Evolutionary conservation across 352 stramenopile genomes (phyloP).

Genomic region (Phytophthora ramorum): DNA sequence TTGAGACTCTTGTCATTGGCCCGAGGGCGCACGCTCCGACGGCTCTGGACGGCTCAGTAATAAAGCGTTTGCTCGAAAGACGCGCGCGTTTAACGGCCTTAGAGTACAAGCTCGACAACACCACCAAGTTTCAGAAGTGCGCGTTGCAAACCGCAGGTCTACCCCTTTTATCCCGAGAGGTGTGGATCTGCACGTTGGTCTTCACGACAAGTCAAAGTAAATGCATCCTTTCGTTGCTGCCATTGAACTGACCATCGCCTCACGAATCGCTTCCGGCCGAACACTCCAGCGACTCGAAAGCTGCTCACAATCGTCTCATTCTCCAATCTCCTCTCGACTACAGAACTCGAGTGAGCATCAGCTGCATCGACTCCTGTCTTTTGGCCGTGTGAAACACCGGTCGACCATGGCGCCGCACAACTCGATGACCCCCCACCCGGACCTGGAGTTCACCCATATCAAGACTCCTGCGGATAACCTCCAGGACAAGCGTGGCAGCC

Average conservation of each 20-base stretch:
- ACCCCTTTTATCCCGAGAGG: slow-evolving; percentile 4
- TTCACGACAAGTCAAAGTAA: not conserved
- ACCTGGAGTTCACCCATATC: slow-evolving; percentile 24
- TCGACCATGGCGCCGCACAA: slow-evolving; percentile 14
- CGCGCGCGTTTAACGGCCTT: not conserved
- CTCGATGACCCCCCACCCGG: slow-evolving; percentile 20
- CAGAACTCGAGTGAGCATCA: slow-evolving; percentile 5
- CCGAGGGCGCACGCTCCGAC: slow-evolving; percentile 12
- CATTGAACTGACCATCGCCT: slow-evolving; percentile 9
- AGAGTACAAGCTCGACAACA: not conserved
- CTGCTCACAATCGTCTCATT: slow-evolving; percentile 15
- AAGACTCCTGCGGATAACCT: slow-evolving; percentile 27
- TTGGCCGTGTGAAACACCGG: no score
- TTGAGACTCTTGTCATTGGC: slow-evolving; percentile 19
- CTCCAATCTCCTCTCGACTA: slow-evolving; percentile 21
- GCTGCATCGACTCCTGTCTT: not conserved
- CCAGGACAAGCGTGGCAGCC: slow-evolving; percentile 14
- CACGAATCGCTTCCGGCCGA: not conserved
- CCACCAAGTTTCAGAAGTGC: slow-evolving; percentile 17
- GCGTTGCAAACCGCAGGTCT: slow-evolving; percentile 18
- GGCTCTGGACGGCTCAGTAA: slow-evolving; percentile 15
- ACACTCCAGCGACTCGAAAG: not conserved
- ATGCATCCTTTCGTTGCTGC: not conserved
- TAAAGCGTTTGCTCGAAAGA: not conserved
- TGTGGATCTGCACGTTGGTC: not conserved